A percentile compares a stretch with the other conserved stretches of the same genome.
phyloP scores from a whole-genome alignment of 2,329 filamentous ascomycete species.

The Verticillium nonalfalfae region DNA sequence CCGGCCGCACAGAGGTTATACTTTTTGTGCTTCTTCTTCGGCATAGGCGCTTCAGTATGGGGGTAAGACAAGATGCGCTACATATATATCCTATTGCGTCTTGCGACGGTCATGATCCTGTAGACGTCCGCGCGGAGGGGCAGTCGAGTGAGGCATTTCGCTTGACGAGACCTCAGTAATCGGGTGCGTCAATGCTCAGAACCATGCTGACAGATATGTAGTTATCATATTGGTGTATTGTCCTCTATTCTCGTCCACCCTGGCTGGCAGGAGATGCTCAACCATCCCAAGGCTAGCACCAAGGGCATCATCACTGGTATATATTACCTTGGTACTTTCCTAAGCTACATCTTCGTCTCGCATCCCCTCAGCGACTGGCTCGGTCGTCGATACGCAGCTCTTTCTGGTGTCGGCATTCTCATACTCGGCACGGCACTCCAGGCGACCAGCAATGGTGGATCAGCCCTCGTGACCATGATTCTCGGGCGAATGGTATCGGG shows the following conservation, averaged over 20 bases:
- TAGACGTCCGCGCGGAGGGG: too few species aligned
- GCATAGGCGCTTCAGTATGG: constrained; percentile 50
- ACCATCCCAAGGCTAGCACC: constrained; percentile 33
- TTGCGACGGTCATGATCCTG: neutral
- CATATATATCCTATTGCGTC: neutral
- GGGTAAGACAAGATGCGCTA: constrained; percentile 29
- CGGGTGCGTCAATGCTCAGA: neutral
- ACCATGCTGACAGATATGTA: constrained; percentile 13
- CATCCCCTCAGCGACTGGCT: constrained; percentile 43
- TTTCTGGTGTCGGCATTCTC: constrained; percentile 37
- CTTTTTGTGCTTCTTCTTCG: constrained; percentile 43
- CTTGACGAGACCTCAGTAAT: too few species aligned
- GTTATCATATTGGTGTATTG: constrained; percentile 52
- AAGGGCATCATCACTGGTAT: constrained; percentile 49
- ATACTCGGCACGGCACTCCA: constrained; percentile 43
- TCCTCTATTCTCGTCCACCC: constrained; percentile 50
- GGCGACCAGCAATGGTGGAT: constrained; percentile 31
- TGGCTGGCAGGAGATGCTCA: constrained; percentile 42
- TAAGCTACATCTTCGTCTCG: constrained; percentile 48
- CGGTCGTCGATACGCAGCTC: constrained; percentile 44
- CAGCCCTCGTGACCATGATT: constrained; percentile 40
- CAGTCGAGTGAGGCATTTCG: neutral
- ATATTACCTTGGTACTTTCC: constrained; percentile 52
- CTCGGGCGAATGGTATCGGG: constrained; percentile 45
- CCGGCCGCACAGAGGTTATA: constrained; percentile 33